These are phyloP conservation scores for Phytophthora pini DNA, from an alignment of 352 stramenopile genomes.

Conservation along the genomic window DNA sequence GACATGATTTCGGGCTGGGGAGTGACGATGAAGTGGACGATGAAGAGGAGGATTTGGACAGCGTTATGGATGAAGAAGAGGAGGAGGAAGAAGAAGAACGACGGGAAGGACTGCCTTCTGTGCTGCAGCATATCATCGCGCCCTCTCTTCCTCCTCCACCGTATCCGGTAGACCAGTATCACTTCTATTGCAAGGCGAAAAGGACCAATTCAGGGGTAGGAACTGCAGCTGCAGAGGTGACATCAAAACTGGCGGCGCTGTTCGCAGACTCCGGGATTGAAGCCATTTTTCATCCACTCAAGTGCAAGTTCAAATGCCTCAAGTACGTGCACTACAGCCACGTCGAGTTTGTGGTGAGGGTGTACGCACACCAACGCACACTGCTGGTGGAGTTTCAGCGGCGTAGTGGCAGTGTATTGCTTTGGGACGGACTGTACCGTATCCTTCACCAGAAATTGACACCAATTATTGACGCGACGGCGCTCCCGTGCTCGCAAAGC, in stretches of 20 bases:
- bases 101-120: conserved; percentile 26
- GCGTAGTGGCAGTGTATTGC: conserved; percentile 70
- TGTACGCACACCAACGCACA: conserved; percentile 56
- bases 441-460: conserved; percentile 69
- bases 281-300: conserved; percentile 67
- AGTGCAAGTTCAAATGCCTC: conserved; percentile 90
- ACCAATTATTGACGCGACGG: conserved; percentile 53
- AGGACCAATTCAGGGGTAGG: conserved; percentile 28
- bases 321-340: conserved; percentile 88
- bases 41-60: conserved; percentile 29
- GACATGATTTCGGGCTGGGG: conserved; percentile 47
- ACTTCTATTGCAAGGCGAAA: conserved; percentile 72
- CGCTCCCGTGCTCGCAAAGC: conserved; percentile 68
- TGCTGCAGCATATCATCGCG: conserved; percentile 56
- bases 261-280: conserved; percentile 73
- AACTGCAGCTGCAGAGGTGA: conserved; percentile 52
- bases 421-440: conserved; percentile 86
- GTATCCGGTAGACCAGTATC: conserved; percentile 85
- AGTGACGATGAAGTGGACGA: conserved; percentile 39
- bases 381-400: conserved; percentile 83
- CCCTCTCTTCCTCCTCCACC: conserved; percentile 61
- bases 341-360: conserved; percentile 79
- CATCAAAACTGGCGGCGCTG: conserved; percentile 36
- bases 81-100: conserved; percentile 15
- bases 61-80: conserved; percentile 26